Conservation (phyloP, 2,329 filamentous ascomycete genomes). For the Calycina herbarum region DNA sequence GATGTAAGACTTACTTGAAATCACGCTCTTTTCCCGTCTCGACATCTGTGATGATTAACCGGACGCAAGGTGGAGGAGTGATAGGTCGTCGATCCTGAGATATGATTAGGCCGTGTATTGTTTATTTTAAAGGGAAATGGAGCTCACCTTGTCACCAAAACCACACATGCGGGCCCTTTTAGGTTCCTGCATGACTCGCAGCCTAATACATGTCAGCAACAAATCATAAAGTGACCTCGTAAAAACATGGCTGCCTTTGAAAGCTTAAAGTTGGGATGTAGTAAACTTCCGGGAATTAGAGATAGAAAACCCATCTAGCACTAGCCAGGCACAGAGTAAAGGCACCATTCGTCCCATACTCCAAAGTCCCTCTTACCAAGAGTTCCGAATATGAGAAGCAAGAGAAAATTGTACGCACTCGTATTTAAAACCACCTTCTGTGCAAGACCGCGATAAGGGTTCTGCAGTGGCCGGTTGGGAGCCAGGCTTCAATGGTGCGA, state of each 20-base stretch:
- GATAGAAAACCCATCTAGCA: background rate
- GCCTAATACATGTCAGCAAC: slow-evolving; percentile 47
- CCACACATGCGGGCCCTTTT: slow-evolving; percentile 96
- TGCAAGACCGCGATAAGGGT: slow-evolving; percentile 23
- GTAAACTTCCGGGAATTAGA: background rate
- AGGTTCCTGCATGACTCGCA: slow-evolving; percentile 87
- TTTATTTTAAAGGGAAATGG: background rate
- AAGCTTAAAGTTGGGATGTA: background rate
- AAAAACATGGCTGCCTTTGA: background rate
- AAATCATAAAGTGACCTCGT: background rate
- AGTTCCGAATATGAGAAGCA: background rate
- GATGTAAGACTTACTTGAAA: slow-evolving; percentile 63
- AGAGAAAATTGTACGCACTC: slow-evolving; percentile 28
- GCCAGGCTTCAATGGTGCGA: slow-evolving; percentile 24
- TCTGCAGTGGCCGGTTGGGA: slow-evolving; percentile 22
- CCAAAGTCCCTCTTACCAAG: background rate
- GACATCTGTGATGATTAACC: slow-evolving; percentile 75
- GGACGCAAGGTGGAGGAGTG: slow-evolving; percentile 90
- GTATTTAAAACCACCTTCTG: slow-evolving; percentile 31
- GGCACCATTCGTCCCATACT: background rate
- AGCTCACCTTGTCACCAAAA: slow-evolving; percentile 89
- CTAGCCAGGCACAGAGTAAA: background rate
- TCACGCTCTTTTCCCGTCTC: slow-evolving; percentile 78
- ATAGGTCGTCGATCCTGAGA: slow-evolving; percentile 86
- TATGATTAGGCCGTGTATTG: background rate